These are phyloP conservation scores for Lipomyces yamadae DNA, from an alignment of 805 yeast species.

Conservation along the genomic window DNA sequence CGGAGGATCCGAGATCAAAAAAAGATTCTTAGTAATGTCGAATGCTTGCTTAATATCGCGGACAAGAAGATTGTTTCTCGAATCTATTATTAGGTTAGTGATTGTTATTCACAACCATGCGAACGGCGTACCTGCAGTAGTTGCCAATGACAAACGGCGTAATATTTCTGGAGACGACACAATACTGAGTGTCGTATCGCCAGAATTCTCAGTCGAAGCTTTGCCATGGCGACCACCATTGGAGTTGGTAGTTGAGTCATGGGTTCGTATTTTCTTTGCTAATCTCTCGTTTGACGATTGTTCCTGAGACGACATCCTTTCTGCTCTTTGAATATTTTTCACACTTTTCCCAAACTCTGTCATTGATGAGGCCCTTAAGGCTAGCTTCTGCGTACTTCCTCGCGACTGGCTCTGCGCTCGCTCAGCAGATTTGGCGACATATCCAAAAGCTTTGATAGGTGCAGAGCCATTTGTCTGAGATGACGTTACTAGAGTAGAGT, in stretches of 20 bases:
- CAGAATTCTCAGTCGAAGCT: not conserved
- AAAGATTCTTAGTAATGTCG: slow-evolving; percentile 2
- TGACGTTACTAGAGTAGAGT: not conserved
- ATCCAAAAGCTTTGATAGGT: slow-evolving; percentile 15
- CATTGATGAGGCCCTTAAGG: slow-evolving; percentile 1
- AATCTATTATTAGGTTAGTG: slow-evolving; percentile 7
- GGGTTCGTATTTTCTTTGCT: not conserved
- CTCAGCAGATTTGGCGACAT: slow-evolving; percentile 8
- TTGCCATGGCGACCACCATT: not conserved
- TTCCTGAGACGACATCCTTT: slow-evolving; percentile 2
- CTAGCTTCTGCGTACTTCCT: not conserved
- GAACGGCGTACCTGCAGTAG: not conserved
- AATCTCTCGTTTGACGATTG: not conserved
- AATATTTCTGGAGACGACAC: not conserved
- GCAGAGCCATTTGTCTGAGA: not conserved
- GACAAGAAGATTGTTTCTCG: slow-evolving; percentile 3
- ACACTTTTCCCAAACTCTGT: slow-evolving; percentile 11
- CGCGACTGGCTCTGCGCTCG: not conserved
- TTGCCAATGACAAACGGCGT: not conserved
- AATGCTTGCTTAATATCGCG: slow-evolving; percentile 12
- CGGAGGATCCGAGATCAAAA: slow-evolving; percentile 18
- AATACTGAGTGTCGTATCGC: not conserved
- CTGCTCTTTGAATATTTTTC: slow-evolving; percentile 2
- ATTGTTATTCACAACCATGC: not conserved
- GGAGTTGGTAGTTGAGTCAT: not conserved